These are phyloP conservation scores for Neonectria neomacrospora DNA, from an alignment of 2,329 filamentous ascomycete genomes.

Conservation along the genomic window DNA sequence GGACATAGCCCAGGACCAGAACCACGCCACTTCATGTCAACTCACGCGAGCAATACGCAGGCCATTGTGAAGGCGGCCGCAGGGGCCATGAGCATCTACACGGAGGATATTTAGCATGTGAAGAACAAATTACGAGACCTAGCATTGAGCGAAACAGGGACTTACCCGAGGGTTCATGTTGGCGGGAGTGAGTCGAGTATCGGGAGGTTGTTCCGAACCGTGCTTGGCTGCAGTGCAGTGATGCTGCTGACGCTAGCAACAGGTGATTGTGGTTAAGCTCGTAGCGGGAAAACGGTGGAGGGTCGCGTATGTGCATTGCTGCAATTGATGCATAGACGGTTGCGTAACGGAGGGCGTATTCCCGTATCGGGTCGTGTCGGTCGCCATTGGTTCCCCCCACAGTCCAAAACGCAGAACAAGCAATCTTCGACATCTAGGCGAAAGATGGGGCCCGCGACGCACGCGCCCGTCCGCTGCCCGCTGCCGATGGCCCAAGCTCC, in stretches of 20 bases:
- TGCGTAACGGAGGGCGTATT: conserved; percentile 16
- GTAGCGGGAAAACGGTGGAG: conserved; percentile 1
- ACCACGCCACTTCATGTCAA: conserved; percentile 37
- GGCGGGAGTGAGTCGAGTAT: not conserved
- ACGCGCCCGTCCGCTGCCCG: conserved; percentile 26
- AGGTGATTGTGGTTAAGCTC: conserved; percentile 7
- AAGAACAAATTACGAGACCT: not conserved
- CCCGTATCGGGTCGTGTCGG: conserved; percentile 11
- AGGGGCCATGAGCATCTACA: conserved; percentile 59
- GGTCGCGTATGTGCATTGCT: conserved; percentile 37
- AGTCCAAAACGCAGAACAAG: conserved; percentile 24
- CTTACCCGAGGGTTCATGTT: conserved; percentile 47
- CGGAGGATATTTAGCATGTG: conserved; percentile 15
- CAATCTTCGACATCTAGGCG: conserved; percentile 26
- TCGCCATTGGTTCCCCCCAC: too few relatives aligned
- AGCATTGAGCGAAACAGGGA: not conserved
- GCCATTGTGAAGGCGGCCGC: conserved; percentile 66
- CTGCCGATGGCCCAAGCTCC: conserved; percentile 48
- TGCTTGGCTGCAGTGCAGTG: not conserved
- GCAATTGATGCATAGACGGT: conserved; percentile 42
- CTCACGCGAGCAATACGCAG: conserved; percentile 60
- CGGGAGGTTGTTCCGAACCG: not conserved
- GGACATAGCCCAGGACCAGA: not conserved
- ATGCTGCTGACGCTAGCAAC: conserved; percentile 3
- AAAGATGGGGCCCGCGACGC: conserved; percentile 37